Evolutionary conservation across 495 filamentous ascomycete genomes (phyloP).

Genomic region (Tetracladium setigerum): DNA sequence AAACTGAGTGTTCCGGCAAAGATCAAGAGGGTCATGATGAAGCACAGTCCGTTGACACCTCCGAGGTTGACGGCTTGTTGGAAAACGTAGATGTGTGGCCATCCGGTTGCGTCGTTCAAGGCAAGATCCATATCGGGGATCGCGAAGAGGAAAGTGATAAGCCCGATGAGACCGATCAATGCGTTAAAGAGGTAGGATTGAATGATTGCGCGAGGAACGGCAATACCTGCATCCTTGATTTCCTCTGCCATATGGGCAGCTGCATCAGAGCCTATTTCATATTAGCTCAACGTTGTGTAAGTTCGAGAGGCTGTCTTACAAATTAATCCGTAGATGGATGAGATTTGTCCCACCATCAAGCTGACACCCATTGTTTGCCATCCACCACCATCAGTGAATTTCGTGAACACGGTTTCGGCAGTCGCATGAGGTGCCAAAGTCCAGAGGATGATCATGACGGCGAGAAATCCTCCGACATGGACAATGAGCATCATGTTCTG

Average conservation of each 20-base stretch:
- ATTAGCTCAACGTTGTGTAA: neutral
- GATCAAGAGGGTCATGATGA: neutral
- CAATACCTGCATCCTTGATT: conserved; percentile 35
- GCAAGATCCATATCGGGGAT: conserved; percentile 32
- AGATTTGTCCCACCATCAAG: conserved; percentile 36
- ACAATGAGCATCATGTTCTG: conserved; percentile 36
- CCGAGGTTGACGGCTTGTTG: conserved; percentile 32
- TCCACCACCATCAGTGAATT: conserved; percentile 33
- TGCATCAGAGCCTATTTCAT: conserved; percentile 15
- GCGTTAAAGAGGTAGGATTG: too few species aligned
- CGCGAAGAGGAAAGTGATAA: conserved; percentile 39
- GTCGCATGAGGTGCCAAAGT: conserved; percentile 22
- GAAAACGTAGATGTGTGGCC: conserved; percentile 46
- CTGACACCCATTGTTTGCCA: conserved; percentile 34
- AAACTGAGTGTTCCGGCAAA: neutral
- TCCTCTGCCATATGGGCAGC: conserved; percentile 34
- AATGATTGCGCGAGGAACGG: conserved; percentile 40
- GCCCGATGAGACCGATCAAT: conserved; percentile 29
- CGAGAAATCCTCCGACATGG: conserved; percentile 41
- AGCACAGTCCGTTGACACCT: conserved; percentile 17
- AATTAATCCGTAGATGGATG: conserved; percentile 28
- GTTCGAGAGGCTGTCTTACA: conserved; percentile 21
- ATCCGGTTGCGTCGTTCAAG: conserved; percentile 27
- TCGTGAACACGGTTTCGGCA: conserved; percentile 34
- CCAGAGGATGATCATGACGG: conserved; percentile 35